Conservation (phyloP, 495 filamentous ascomycete species). For the Polyplosphaeria fusca region DNA sequence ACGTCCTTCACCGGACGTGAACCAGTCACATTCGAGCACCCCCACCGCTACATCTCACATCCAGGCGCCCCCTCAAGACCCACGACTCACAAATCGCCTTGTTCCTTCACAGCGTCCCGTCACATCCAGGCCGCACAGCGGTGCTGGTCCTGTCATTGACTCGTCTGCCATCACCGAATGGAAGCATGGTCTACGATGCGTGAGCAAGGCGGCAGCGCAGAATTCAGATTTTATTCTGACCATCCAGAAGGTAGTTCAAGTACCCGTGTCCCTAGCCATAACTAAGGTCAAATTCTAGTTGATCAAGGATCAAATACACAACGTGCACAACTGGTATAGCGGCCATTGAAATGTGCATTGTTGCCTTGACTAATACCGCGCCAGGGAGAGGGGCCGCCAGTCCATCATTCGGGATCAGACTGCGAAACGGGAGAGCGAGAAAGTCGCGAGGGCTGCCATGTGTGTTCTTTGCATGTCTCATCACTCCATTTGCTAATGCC, state of each 20-base stretch:
- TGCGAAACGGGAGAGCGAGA: slow-evolving; percentile 26
- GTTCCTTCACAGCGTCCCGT: background rate
- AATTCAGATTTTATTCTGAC: slow-evolving; percentile 46
- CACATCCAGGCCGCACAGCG: background rate
- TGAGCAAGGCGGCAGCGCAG: slow-evolving; percentile 56
- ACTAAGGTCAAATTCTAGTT: slow-evolving; percentile 40
- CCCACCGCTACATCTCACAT: background rate
- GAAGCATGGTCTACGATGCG: slow-evolving; percentile 58
- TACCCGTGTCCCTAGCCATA: background rate
- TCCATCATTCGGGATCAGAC: slow-evolving; percentile 52
- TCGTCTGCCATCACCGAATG: slow-evolving; percentile 64
- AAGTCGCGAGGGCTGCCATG: slow-evolving; percentile 1
- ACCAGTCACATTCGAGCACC: background rate
- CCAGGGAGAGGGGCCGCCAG: slow-evolving; percentile 49
- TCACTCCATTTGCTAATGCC: background rate
- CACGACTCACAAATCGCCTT: background rate
- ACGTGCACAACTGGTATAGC: slow-evolving; percentile 64
- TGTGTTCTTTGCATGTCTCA: background rate
- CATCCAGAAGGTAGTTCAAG: slow-evolving; percentile 45
- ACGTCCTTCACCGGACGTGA: background rate
- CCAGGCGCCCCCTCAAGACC: background rate
- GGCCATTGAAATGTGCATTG: too few relatives aligned
- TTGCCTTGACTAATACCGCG: too few relatives aligned
- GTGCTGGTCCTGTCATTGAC: slow-evolving; percentile 38
- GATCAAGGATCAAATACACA: slow-evolving; percentile 60